A percentile compares a stretch with the other conserved stretches of the same genome.
Evolutionary conservation across 306 rosid species (phyloP).

Genomic region (Prunus mume): DNA sequence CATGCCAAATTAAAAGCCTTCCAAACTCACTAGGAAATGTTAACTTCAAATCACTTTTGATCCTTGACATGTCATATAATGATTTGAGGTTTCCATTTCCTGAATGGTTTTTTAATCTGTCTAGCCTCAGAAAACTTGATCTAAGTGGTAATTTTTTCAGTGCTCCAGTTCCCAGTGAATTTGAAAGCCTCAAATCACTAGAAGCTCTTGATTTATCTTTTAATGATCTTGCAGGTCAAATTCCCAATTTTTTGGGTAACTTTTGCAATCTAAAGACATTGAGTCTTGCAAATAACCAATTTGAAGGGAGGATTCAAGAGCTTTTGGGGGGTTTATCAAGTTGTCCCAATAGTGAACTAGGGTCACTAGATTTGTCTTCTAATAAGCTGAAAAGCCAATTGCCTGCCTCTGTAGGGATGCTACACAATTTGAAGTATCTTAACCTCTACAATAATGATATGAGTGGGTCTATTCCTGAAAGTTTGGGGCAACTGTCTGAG

Average conservation of each 20-base stretch:
- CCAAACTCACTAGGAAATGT: too few species aligned
- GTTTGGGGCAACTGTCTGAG: too few species aligned
- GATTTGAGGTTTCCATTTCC: slow-evolving; percentile 14
- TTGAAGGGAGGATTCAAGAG: too few species aligned
- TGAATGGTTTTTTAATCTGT: slow-evolving; percentile 20
- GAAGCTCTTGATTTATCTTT: background rate
- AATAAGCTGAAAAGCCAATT: slow-evolving; percentile 1
- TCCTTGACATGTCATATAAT: too few species aligned
- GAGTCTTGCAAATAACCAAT: too few species aligned
- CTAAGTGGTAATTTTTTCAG: background rate
- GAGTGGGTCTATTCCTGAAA: too few species aligned
- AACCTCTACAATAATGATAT: too few species aligned
- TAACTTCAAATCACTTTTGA: too few species aligned
- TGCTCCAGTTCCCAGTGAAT: background rate
- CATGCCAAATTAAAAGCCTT: too few species aligned
- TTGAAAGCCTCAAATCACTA: background rate
- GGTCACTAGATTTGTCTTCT: slow-evolving; percentile 7
- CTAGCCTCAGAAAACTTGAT: background rate
- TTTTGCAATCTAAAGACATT: background rate
- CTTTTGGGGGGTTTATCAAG: slow-evolving; percentile 9
- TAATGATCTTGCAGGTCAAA: background rate
- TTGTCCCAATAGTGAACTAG: slow-evolving; percentile 16
- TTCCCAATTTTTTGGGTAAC: background rate
- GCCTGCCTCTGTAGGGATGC: background rate
- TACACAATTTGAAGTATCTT: background rate